Percentiles rank a stretch among this genome's conserved stretches.
Conservation (phyloP, 2,329 filamentous ascomycete species). For the Scedosporium minutisporum region DNA sequence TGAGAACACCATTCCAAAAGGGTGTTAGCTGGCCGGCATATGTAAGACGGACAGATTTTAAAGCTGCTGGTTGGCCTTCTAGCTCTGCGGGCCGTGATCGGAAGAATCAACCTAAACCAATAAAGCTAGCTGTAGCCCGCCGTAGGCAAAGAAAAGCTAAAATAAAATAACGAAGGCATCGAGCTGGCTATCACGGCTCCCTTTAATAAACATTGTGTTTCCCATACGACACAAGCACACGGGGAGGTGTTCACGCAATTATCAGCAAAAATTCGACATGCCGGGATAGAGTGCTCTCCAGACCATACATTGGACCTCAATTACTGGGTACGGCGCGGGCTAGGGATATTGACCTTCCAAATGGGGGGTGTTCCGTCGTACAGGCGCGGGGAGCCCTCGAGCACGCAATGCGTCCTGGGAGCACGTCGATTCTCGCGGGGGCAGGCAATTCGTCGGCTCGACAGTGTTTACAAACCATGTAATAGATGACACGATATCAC, state of each 20-base stretch:
- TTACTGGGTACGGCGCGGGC: background rate
- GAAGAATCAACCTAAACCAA: background rate
- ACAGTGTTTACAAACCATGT: background rate
- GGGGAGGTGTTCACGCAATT: background rate
- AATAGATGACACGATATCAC: too few relatives aligned
- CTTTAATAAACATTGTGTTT: too few relatives aligned
- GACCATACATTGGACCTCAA: background rate
- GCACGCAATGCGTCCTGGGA: background rate
- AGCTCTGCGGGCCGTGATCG: background rate
- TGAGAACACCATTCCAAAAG: background rate
- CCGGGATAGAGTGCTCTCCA: background rate
- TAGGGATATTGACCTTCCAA: conserved; percentile 1
- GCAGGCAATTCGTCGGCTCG: too few relatives aligned
- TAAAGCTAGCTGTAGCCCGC: background rate
- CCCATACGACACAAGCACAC: too few relatives aligned
- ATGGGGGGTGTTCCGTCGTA: background rate
- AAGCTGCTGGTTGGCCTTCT: background rate
- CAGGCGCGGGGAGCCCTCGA: background rate
- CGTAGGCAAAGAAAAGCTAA: background rate
- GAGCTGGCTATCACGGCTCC: too few relatives aligned
- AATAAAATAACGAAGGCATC: too few relatives aligned
- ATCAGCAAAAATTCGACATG: conserved; percentile 1
- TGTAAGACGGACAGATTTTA: background rate
- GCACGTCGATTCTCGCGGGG: background rate
- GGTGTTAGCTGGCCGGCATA: background rate